Percentiles rank a stretch among this genome's conserved stretches.
Conservation (phyloP, 495 filamentous ascomycete species). For the Eremomyces bilateralis region DNA sequence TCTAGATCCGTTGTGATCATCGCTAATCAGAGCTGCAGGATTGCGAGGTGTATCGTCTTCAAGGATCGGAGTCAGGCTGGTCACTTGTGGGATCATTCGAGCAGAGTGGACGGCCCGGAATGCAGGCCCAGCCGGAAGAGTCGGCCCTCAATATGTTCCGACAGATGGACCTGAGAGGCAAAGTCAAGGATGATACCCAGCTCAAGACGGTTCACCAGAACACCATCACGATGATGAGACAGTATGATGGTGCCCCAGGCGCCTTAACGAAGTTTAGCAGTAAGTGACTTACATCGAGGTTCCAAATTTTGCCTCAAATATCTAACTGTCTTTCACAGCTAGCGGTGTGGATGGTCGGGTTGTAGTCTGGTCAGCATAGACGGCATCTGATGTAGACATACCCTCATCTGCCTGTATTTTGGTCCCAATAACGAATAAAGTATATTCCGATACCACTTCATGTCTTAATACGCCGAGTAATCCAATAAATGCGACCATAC, state of each 20-base stretch:
- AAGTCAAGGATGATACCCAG: constrained; percentile 69
- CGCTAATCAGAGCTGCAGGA: constrained; percentile 26
- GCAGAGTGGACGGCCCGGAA: constrained; percentile 27
- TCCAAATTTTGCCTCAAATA: constrained; percentile 3
- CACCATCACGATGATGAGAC: constrained; percentile 65
- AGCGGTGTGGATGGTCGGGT: constrained; percentile 89
- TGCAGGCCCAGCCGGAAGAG: constrained; percentile 43
- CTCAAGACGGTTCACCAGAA: constrained; percentile 95
- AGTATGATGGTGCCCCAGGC: constrained; percentile 43
- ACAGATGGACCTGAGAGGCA: constrained; percentile 95
- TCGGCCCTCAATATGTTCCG: constrained; percentile 97
- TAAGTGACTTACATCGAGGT: constrained; percentile 34
- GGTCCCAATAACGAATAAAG: too few relatives aligned
- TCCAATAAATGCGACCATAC: too few relatives aligned
- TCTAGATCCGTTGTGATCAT: constrained; percentile 1
- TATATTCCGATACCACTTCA: too few relatives aligned
- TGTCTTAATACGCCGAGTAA: too few relatives aligned
- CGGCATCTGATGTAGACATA: too few relatives aligned
- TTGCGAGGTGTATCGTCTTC: constrained; percentile 81
- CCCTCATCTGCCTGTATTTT: too few relatives aligned
- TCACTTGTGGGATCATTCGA: constrained; percentile 68
- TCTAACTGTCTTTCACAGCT: constrained; percentile 29
- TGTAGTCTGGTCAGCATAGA: constrained; percentile 47
- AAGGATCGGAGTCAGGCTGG: constrained; percentile 69
- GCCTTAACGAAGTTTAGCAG: constrained; percentile 64